phyloP scores from a whole-genome alignment of 257 asterid species.

The Craterostigma plantagineum region DNA sequence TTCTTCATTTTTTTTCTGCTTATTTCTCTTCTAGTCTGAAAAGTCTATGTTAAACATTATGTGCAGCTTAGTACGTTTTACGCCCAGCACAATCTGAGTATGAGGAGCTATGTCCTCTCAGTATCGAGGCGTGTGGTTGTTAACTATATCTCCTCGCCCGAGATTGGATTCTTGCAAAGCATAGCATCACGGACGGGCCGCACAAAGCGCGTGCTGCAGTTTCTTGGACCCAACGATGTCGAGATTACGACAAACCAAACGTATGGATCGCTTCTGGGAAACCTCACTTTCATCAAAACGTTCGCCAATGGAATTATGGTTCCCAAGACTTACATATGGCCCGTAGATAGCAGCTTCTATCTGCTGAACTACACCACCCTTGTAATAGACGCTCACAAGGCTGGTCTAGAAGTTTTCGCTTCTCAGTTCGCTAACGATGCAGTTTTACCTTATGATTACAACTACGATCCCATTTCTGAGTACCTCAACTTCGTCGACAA shows the following conservation, averaged over 20 bases:
- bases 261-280: constrained; percentile 37
- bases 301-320: constrained; percentile 76
- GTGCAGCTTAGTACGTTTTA: constrained; percentile 61
- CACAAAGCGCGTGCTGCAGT: constrained; percentile 57
- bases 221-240: constrained; percentile 23
- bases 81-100: constrained; percentile 55
- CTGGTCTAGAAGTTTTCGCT: constrained; percentile 61
- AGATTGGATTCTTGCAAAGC: constrained; percentile 55
- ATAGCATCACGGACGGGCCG: constrained; percentile 28
- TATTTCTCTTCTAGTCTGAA: constrained; percentile 4
- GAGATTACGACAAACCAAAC: constrained; percentile 76
- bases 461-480: constrained; percentile 72
- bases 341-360: constrained; percentile 25
- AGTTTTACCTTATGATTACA: constrained; percentile 33
- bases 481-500: constrained; percentile 51
- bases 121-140: constrained; percentile 29
- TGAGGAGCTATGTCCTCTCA: constrained; percentile 48
- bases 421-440: constrained; percentile 47
- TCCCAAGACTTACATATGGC: constrained; percentile 65
- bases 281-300: constrained; percentile 51
- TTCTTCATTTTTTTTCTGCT: background rate
- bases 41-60: constrained; percentile 9
- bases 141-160: constrained; percentile 70
- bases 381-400: constrained; percentile 56
- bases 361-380: constrained; percentile 29